These are phyloP conservation scores for Talaromyces liani DNA, from an alignment of 495 filamentous ascomycete genomes.

Conservation along the genomic window DNA sequence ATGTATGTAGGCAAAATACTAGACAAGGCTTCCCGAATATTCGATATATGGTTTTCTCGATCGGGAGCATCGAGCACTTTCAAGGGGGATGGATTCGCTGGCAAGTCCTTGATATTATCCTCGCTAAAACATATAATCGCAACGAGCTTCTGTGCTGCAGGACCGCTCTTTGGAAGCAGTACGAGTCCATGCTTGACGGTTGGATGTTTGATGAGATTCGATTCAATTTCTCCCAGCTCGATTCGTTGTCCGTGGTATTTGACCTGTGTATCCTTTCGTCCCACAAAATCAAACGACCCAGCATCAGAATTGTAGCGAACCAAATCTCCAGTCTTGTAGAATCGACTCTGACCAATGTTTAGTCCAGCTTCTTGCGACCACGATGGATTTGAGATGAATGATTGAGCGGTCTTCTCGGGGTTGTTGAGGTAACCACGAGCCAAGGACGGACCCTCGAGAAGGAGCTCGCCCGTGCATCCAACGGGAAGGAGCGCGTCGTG, in stretches of 20 bases:
- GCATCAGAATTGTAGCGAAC: conserved; percentile 52
- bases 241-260: conserved; percentile 62
- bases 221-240: conserved; percentile 60
- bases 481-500: conserved; percentile 41
- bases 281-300: conserved; percentile 51
- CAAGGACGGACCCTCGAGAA: conserved; percentile 44
- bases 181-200: conserved; percentile 33
- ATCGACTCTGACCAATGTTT: conserved; percentile 27
- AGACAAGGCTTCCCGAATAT: conserved; percentile 27
- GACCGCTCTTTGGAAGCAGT: conserved; percentile 35
- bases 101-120: conserved; percentile 15
- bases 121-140: conserved; percentile 27
- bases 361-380: conserved; percentile 23
- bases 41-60: conserved; percentile 20
- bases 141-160: conserved; percentile 31
- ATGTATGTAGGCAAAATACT: conserved; percentile 44
- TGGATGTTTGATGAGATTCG: conserved; percentile 29
- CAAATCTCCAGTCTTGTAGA: conserved; percentile 65
- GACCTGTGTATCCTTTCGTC: conserved; percentile 59
- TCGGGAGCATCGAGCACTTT: conserved; percentile 17
- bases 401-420: conserved; percentile 31
- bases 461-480: conserved; percentile 40
- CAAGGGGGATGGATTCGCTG: conserved; percentile 17
- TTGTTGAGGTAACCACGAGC: conserved; percentile 37
- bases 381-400: conserved; percentile 36